Base-by-base conservation (phyloP, 495 filamentous ascomycete genomes). In the Trichoderma gamsii region DNA sequence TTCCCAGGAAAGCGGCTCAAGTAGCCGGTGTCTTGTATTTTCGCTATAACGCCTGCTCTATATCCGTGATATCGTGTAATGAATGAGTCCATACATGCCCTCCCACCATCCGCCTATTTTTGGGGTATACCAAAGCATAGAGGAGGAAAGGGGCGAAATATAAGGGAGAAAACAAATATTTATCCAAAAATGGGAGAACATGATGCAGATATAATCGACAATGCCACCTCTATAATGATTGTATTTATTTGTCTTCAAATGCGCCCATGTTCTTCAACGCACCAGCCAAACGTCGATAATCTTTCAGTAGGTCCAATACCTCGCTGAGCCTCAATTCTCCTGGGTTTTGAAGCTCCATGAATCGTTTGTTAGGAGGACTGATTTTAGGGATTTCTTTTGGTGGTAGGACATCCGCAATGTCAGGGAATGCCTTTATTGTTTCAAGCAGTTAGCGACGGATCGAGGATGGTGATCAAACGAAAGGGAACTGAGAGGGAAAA, bases 261-360 rank as follows among this genome's bases (percentile, higher is more conserved):
- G 83, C 86, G 4, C 85, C 84, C 75, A 84, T 76, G 67, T 86
- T 83, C 74, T 84, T 85, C 74, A 93, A 76, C 29, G 85, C 89
- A 23, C 79, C 82, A 9, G 91, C 92, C 15, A 99, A 79, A 64
- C 93, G 81, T 70, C 93, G 88, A 76, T 98, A 99, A 77, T 97
- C 95, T 71, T 86, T 86, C 66, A 99, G 78, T 69, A 99, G 74
- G 68, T 91, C 87, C 49, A 90, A 79, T 51, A 97, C 88, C 72
- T 99, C 95, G 23, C 88, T 88, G 63, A 98, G 76, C 66, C 83
- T 89, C 59, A 99, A 77, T 67, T 98, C 93, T 8, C 85, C 84
- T 9, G 88, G 89, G 76, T 90, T 88, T 73, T 90, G 83, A 44
- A 89, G 77, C 65, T 94, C 91, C 76, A 97, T 83, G 77, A 97